Evolutionary conservation across 345 rosid species (phyloP).

Genomic region (Brassica carinata): DNA sequence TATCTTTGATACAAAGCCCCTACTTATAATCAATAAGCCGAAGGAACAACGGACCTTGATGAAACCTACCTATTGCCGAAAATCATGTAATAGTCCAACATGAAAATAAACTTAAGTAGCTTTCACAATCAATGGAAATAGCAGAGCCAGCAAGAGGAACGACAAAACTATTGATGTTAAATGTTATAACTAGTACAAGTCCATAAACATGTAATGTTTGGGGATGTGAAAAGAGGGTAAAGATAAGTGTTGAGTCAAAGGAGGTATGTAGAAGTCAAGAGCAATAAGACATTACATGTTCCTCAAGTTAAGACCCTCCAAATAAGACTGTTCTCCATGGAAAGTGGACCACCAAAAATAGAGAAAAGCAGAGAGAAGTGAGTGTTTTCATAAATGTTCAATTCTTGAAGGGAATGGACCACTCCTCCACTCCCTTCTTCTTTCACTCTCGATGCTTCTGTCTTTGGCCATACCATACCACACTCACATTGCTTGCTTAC

Average conservation of each 20-base stretch:
- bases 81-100: constrained; percentile 9
- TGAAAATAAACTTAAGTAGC: background rate
- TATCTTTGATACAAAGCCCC: background rate
- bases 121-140: background rate
- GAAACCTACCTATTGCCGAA: background rate
- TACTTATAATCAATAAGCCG: background rate
- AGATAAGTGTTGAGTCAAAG: background rate
- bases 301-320: constrained; percentile 6
- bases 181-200: background rate
- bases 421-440: constrained; percentile 41
- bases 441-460: constrained; percentile 36
- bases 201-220: constrained; percentile 1
- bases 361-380: background rate
- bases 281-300: constrained; percentile 21
- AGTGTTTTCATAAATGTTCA: constrained; percentile 3
- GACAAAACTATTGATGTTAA: background rate
- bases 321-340: constrained; percentile 24
- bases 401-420: constrained; percentile 31
- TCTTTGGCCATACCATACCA: constrained; percentile 41
- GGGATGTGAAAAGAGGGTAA: constrained; percentile 15
- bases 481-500: constrained; percentile 37
- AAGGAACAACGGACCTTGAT: constrained; percentile 1
- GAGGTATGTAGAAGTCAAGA: constrained; percentile 18
- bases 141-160: background rate
- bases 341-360: constrained; percentile 32